phyloP scores from a whole-genome alignment of 768 basidiomycete species.

The Boletus reticuloceps region DNA sequence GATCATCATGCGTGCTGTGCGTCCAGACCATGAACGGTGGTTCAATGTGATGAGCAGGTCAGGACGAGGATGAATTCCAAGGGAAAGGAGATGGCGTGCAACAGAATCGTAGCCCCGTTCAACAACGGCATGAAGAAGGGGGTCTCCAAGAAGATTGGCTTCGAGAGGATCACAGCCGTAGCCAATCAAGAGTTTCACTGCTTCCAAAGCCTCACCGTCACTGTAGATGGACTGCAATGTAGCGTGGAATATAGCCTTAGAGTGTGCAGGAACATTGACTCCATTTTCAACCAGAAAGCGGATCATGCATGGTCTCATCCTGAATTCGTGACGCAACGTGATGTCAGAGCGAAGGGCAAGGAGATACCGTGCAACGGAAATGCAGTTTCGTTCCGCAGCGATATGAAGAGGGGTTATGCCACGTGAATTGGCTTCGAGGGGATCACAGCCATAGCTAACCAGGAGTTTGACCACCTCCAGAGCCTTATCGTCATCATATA shows the following conservation, averaged over 20 bases:
- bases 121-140: not conserved
- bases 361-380: not conserved
- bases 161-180: not conserved
- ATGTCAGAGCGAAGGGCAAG: not conserved
- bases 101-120: not conserved
- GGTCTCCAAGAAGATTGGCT: not conserved
- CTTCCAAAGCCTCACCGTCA: not conserved
- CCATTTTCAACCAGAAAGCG: not conserved
- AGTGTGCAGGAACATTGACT: not conserved
- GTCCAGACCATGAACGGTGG: no score
- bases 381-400: not conserved
- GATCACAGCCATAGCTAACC: not conserved
- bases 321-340: not conserved
- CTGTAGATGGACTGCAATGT: not conserved
- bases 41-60: not conserved
- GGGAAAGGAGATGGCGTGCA: not conserved
- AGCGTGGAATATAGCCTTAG: not conserved
- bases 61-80: not conserved
- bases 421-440: not conserved
- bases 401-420: not conserved
- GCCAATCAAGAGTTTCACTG: not conserved
- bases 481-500: no score
- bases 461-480: not conserved
- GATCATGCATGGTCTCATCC: no score
- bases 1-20: not conserved